Evolutionary conservation across 371 early-diverging fungal species (phyloP).

Genomic region (Zopfochytrium polystomum): DNA sequence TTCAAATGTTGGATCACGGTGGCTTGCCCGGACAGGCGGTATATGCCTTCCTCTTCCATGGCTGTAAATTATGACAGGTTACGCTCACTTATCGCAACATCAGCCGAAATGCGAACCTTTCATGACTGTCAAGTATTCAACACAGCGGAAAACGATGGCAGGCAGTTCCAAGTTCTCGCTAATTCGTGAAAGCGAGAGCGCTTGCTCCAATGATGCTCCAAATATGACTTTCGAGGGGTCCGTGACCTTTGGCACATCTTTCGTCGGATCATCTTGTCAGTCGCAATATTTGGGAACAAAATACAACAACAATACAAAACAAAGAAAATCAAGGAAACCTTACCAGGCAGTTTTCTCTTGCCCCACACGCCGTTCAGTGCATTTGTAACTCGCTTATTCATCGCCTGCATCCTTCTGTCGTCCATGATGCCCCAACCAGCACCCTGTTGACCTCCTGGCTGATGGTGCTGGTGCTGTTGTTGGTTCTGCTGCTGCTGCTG

Average conservation of each 20-base stretch:
- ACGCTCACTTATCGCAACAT: background rate
- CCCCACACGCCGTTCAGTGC: background rate
- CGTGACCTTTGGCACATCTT: background rate
- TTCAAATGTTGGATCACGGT: constrained; percentile 68
- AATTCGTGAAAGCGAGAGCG: constrained; percentile 35
- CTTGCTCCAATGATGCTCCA: constrained; percentile 42
- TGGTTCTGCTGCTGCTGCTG: background rate
- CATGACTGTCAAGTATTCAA: constrained; percentile 88
- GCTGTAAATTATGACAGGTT: constrained; percentile 19
- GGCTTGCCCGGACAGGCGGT: constrained; percentile 81
- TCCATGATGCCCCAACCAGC: background rate
- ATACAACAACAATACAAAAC: too few species aligned
- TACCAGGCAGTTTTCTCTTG: background rate
- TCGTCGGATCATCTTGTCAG: background rate
- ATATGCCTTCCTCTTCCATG: constrained; percentile 88
- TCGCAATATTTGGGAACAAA: too few species aligned
- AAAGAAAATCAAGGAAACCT: too few species aligned
- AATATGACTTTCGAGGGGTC: constrained; percentile 29
- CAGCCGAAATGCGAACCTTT: constrained; percentile 45
- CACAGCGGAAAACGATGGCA: constrained; percentile 87
- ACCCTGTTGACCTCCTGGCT: too few species aligned
- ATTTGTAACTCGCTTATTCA: background rate
- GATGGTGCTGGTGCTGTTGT: too few species aligned
- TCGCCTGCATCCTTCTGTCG: background rate
- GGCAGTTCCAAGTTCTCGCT: constrained; percentile 79